A percentile compares a stretch with the other conserved stretches of the same genome.
phyloP scores from a whole-genome alignment of 805 yeast species.

The Metschnikowia proteae region DNA sequence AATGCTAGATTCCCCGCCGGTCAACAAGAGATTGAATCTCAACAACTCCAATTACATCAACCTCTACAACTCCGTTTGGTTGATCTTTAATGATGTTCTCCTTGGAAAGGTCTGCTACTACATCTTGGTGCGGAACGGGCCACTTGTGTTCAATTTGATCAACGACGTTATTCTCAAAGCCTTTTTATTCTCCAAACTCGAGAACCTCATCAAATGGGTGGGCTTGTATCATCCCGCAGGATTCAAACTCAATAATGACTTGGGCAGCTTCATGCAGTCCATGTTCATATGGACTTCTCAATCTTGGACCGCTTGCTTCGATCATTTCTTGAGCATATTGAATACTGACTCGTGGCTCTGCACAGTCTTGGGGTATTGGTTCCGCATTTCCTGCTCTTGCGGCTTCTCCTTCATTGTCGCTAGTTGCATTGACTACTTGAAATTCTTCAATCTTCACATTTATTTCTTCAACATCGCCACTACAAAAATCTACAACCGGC shows the following conservation, averaged over 20 bases:
- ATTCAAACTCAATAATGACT: slow-evolving; percentile 80
- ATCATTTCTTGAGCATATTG: slow-evolving; percentile 1
- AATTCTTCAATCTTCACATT: slow-evolving; percentile 65
- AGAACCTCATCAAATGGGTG: slow-evolving; percentile 59
- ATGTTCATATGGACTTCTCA: slow-evolving; percentile 79
- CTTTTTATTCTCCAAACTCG: slow-evolving; percentile 43
- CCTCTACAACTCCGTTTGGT: slow-evolving; percentile 85
- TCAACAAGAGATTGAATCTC: slow-evolving; percentile 35
- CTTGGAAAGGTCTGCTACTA: slow-evolving; percentile 59
- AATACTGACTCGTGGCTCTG: slow-evolving; percentile 3
- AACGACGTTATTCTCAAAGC: slow-evolving; percentile 13
- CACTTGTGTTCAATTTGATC: slow-evolving; percentile 32
- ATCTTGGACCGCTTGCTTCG: slow-evolving; percentile 46
- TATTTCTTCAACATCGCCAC: slow-evolving; percentile 75
- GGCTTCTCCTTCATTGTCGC: slow-evolving; percentile 76
- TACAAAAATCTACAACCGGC: slow-evolving; percentile 76
- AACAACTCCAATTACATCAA: slow-evolving; percentile 59
- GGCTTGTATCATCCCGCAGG: slow-evolving; percentile 87
- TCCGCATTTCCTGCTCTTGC: slow-evolving; percentile 25
- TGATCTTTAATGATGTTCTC: slow-evolving; percentile 75
- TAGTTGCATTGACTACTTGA: slow-evolving; percentile 57
- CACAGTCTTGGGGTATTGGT: slow-evolving; percentile 6
- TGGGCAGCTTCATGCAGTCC: slow-evolving; percentile 83
- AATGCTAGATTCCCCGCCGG: slow-evolving; percentile 35
- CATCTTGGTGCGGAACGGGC: slow-evolving; percentile 15